Conservation (phyloP, 208 protist species). For the Crithidia acanthocephali region DNA sequence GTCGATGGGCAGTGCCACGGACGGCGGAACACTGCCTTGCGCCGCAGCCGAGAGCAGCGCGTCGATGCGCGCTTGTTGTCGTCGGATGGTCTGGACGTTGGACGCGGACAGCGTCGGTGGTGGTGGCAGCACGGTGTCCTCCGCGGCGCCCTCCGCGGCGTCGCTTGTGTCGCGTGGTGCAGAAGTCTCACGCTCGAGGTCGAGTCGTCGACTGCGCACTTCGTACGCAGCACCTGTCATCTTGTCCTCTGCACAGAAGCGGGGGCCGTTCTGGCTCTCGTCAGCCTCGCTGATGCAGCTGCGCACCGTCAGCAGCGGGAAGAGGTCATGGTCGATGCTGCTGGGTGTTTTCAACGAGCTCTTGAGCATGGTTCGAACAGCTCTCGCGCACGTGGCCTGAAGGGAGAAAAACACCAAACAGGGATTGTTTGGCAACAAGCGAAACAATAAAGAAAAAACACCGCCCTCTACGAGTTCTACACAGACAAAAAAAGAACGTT, state of each 20-base stretch:
- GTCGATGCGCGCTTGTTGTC: constrained; percentile 58
- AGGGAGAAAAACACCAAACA: neutral
- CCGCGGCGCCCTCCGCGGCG: too few species aligned
- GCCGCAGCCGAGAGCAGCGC: constrained; percentile 46
- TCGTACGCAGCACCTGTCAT: constrained; percentile 74
- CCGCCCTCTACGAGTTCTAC: too few species aligned
- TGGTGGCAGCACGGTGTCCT: neutral
- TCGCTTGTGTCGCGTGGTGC: neutral
- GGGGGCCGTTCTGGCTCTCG: constrained; percentile 78
- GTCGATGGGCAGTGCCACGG: constrained; percentile 66
- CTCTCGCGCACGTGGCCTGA: too few species aligned
- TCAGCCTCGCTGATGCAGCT: constrained; percentile 76
- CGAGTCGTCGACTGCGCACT: constrained; percentile 47
- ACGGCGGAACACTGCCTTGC: constrained; percentile 27
- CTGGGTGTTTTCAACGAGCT: constrained; percentile 44
- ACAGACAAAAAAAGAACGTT: too few species aligned
- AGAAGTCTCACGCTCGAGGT: neutral
- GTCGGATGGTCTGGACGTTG: constrained; percentile 5
- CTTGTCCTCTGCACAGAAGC: constrained; percentile 79
- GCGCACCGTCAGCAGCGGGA: constrained; percentile 69
- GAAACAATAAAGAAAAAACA: too few species aligned
- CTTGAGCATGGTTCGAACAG: constrained; percentile 49
- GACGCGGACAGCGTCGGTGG: constrained; percentile 7
- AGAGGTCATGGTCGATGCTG: constrained; percentile 55
- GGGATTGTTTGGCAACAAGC: too few species aligned